These are phyloP conservation scores for Umbilicaria muhlenbergii DNA, from an alignment of 495 filamentous ascomycete species.

Conservation along the genomic window DNA sequence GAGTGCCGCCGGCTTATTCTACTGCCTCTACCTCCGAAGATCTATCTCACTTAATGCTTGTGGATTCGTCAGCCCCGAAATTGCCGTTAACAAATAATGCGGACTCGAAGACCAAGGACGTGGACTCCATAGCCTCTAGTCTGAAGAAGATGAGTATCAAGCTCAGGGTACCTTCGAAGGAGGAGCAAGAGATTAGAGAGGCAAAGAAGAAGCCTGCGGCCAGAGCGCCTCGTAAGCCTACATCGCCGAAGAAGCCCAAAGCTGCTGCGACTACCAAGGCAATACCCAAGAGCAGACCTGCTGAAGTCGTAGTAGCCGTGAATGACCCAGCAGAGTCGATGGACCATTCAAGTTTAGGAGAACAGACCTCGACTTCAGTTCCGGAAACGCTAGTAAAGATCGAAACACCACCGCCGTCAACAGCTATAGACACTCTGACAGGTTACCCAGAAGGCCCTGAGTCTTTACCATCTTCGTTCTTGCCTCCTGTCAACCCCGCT, in stretches of 20 bases:
- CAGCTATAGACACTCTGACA: too few relatives aligned
- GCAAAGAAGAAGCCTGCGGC: slow-evolving; percentile 17
- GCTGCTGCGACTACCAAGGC: slow-evolving; percentile 11
- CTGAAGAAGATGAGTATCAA: slow-evolving; percentile 56
- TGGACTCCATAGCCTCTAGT: slow-evolving; percentile 50
- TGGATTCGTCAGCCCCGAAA: background rate
- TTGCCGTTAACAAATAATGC: background rate
- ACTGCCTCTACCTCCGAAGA: slow-evolving; percentile 10
- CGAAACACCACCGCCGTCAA: too few relatives aligned
- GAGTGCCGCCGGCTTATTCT: slow-evolving; percentile 23
- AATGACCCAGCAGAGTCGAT: too few relatives aligned
- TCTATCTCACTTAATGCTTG: slow-evolving; percentile 2
- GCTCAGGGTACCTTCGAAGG: slow-evolving; percentile 53
- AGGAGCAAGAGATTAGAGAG: slow-evolving; percentile 50
- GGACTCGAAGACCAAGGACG: slow-evolving; percentile 23
- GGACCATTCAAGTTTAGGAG: too few relatives aligned
- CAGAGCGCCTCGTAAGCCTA: slow-evolving; percentile 18
- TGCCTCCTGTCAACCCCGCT: slow-evolving; percentile 1
- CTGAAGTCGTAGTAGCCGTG: background rate
- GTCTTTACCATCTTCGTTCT: too few relatives aligned
- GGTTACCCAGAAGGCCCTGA: too few relatives aligned
- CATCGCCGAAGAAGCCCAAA: slow-evolving; percentile 15
- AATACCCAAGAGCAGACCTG: slow-evolving; percentile 3
- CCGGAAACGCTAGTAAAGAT: too few relatives aligned
- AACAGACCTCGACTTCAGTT: too few relatives aligned